These are phyloP conservation scores for Nakazawaea pomicola DNA, from an alignment of 805 yeast genomes.

Conservation along the genomic window DNA sequence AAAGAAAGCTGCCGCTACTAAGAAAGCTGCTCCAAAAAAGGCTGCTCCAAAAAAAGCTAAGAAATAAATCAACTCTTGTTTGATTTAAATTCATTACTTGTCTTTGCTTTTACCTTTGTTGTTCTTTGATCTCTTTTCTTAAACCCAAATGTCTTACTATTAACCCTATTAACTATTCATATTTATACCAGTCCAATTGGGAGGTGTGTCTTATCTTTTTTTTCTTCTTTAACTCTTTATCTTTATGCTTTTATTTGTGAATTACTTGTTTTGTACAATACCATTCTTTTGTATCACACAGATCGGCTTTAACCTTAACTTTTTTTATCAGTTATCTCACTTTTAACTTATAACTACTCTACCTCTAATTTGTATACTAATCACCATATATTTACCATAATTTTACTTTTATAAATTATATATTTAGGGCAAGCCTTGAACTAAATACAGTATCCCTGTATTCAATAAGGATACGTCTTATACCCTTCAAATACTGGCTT, in stretches of 20 bases:
- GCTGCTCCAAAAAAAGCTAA: conserved; percentile 23
- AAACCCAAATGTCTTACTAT: conserved; percentile 12
- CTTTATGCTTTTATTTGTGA: too few species aligned
- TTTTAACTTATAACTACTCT: too few species aligned
- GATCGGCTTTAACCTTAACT: too few species aligned
- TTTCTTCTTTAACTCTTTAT: conserved; percentile 1
- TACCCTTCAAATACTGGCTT: conserved; percentile 26
- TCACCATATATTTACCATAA: too few species aligned
- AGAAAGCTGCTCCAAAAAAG: conserved; percentile 24
- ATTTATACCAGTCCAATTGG: not conserved
- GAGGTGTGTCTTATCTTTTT: conserved; percentile 2
- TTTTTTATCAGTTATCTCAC: too few species aligned
- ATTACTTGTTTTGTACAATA: too few species aligned
- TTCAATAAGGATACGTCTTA: conserved; percentile 22
- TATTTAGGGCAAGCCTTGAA: too few species aligned
- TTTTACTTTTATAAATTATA: too few species aligned
- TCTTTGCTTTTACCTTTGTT: not conserved
- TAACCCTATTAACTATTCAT: conserved; percentile 11
- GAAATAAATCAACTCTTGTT: conserved; percentile 14
- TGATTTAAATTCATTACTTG: conserved; percentile 10
- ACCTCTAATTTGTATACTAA: too few species aligned
- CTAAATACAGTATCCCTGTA: not conserved
- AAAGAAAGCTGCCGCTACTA: conserved; percentile 19
- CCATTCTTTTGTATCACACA: too few species aligned
- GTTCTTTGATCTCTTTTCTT: not conserved